These are phyloP conservation scores for Leccinum truebloodii DNA, from an alignment of 768 basidiomycete species.

Conservation along the genomic window DNA sequence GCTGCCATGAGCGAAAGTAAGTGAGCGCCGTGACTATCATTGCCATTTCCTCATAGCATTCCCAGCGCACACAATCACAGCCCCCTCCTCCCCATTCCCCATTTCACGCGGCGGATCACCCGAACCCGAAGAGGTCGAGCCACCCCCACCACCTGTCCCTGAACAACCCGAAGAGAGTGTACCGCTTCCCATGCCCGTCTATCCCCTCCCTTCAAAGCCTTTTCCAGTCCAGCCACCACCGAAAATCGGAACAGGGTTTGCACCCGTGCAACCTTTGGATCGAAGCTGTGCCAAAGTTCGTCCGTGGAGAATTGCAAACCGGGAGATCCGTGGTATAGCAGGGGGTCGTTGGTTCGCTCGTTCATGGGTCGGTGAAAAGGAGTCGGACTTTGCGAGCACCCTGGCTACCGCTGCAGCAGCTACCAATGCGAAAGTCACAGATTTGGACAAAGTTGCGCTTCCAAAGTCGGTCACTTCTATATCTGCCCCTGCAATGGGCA, in stretches of 20 bases:
- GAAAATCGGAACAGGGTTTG: constrained; percentile 75
- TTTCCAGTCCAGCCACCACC: constrained; percentile 79
- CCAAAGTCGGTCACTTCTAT: constrained; percentile 46
- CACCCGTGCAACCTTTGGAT: constrained; percentile 66
- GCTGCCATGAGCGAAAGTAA: constrained; percentile 63
- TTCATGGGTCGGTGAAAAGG: constrained; percentile 85
- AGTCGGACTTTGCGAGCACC: constrained; percentile 59
- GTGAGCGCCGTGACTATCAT: constrained; percentile 10
- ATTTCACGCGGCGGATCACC: constrained; percentile 41
- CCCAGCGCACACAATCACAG: constrained; percentile 64
- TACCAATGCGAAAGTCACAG: constrained; percentile 30
- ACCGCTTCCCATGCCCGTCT: constrained; percentile 58
- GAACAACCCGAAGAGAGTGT: constrained; percentile 47
- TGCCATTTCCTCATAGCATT: constrained; percentile 9
- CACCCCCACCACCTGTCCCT: constrained; percentile 30
- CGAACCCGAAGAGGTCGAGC: constrained; percentile 46
- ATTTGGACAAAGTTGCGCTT: constrained; percentile 28
- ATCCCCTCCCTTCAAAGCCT: constrained; percentile 79
- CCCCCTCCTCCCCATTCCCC: constrained; percentile 68
- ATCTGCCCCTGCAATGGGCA: constrained; percentile 44
- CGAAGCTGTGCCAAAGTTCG: constrained; percentile 60
- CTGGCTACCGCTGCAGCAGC: constrained; percentile 29
- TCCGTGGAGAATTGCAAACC: constrained; percentile 71
- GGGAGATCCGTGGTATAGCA: constrained; percentile 80
- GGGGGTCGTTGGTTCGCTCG: constrained; percentile 81